A percentile compares a stretch with the other conserved stretches of the same genome.
phyloP scores from a whole-genome alignment of 2,329 filamentous ascomycete species.

The Epichloe hybrida region DNA sequence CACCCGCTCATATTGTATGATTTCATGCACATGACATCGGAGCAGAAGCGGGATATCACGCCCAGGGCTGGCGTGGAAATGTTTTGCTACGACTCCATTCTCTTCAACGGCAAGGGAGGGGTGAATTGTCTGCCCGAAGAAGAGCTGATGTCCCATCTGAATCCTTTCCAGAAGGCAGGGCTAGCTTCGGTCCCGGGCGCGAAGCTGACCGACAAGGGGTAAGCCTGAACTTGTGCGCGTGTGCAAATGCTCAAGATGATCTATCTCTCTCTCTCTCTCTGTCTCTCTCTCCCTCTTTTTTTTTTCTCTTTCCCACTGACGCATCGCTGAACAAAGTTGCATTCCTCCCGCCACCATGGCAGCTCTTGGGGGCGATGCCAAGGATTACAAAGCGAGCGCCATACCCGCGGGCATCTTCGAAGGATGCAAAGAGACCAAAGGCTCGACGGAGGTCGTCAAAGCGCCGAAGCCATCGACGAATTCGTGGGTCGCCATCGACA shows the following conservation, averaged over 20 bases:
- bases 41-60: constrained; percentile 30
- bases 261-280: no score
- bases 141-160: constrained; percentile 27
- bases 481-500: constrained; percentile 37
- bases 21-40: constrained; percentile 39
- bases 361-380: constrained; percentile 14
- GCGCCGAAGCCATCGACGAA: constrained; percentile 10
- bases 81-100: constrained; percentile 44
- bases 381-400: constrained; percentile 15
- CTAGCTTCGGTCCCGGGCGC: constrained; percentile 17
- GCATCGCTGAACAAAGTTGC: constrained; percentile 14
- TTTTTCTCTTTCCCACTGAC: background rate
- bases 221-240: constrained; percentile 1
- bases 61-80: constrained; percentile 31
- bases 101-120: constrained; percentile 48
- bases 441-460: constrained; percentile 28
- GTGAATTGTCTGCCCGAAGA: constrained; percentile 35
- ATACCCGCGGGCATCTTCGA: constrained; percentile 31
- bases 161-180: constrained; percentile 16
- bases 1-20: constrained; percentile 41
- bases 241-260: no score
- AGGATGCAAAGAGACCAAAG: constrained; percentile 33
- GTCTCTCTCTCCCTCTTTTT: background rate
- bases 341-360: constrained; percentile 28
- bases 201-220: constrained; percentile 29